Percentiles rank a stretch among this genome's conserved stretches.
These are phyloP conservation scores for Paraphysoderma sedebokerense DNA, from an alignment of 371 early-diverging fungal species.

Conservation along the genomic window DNA sequence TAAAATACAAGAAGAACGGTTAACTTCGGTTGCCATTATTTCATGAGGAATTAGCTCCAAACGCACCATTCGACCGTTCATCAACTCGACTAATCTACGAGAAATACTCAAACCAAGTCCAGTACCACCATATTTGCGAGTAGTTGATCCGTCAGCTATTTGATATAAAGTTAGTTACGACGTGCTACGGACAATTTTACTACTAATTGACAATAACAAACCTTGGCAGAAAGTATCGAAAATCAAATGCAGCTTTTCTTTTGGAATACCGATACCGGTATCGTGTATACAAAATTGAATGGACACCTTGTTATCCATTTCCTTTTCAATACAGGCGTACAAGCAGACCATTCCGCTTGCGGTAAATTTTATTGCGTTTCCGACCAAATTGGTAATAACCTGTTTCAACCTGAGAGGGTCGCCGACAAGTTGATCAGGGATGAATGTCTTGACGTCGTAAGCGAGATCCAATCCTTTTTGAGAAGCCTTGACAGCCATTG, in stretches of 20 bases:
- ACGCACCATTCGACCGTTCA: slow-evolving; percentile 71
- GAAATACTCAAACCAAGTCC: slow-evolving; percentile 71
- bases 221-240: slow-evolving; percentile 69
- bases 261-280: slow-evolving; percentile 72
- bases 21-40: too few species aligned
- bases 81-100: slow-evolving; percentile 46
- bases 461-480: slow-evolving; percentile 44
- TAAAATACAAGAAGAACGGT: too few species aligned
- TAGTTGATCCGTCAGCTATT: slow-evolving; percentile 64
- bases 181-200: too few species aligned
- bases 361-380: slow-evolving; percentile 77
- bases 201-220: too few species aligned
- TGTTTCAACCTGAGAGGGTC: slow-evolving; percentile 59
- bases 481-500: slow-evolving; percentile 40
- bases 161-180: too few species aligned
- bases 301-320: slow-evolving; percentile 19
- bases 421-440: slow-evolving; percentile 50
- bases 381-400: slow-evolving; percentile 65
- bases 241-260: slow-evolving; percentile 46
- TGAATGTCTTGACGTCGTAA: slow-evolving; percentile 38
- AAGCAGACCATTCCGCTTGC: slow-evolving; percentile 43
- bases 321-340: slow-evolving; percentile 16
- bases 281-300: slow-evolving; percentile 54
- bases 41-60: too few species aligned
- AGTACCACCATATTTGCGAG: slow-evolving; percentile 66